Evolutionary conservation across 192 early-diverging fungal genomes (phyloP).

Genomic region (Polychytrium aggregatum): DNA sequence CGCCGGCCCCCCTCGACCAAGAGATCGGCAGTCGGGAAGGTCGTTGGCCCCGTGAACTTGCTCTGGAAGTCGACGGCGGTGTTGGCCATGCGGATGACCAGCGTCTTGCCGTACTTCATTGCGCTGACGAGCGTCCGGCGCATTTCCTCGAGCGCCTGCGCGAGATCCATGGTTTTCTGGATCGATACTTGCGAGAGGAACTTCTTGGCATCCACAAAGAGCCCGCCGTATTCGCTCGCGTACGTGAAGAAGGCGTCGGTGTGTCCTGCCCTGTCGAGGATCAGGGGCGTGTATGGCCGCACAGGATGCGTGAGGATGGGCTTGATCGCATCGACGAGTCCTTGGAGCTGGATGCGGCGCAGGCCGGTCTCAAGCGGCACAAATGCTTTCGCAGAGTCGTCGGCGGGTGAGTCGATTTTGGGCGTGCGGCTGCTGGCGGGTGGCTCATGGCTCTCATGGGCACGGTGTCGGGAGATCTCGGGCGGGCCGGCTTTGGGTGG

Average conservation of each 20-base stretch:
- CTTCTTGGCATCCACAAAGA: slow-evolving; percentile 24
- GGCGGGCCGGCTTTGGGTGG: too few species aligned
- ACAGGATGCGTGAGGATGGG: slow-evolving; percentile 11
- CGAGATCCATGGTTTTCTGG: slow-evolving; percentile 12
- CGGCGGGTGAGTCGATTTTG: too few species aligned
- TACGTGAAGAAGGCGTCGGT: slow-evolving; percentile 25
- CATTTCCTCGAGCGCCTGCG: slow-evolving; percentile 12
- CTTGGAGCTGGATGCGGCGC: slow-evolving; percentile 4
- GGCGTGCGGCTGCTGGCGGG: too few species aligned
- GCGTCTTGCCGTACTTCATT: slow-evolving; percentile 18
- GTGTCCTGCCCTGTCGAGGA: slow-evolving; percentile 21
- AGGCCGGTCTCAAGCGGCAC: neutral
- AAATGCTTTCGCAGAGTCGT: too few species aligned
- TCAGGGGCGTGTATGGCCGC: slow-evolving; percentile 23
- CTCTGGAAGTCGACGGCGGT: slow-evolving; percentile 16
- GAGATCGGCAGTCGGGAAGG: slow-evolving; percentile 12
- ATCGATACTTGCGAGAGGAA: slow-evolving; percentile 15
- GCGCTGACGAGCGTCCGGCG: slow-evolving; percentile 14
- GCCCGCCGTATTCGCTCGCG: slow-evolving; percentile 15
- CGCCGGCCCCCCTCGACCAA: slow-evolving; percentile 8
- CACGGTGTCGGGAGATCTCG: too few species aligned
- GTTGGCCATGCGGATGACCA: slow-evolving; percentile 21
- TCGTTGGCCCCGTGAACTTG: slow-evolving; percentile 12
- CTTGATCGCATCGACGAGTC: slow-evolving; percentile 11
- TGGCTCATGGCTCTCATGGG: too few species aligned